phyloP scores from a whole-genome alignment of 106 monocot genomes.

The Platanthera guangdongensis region DNA sequence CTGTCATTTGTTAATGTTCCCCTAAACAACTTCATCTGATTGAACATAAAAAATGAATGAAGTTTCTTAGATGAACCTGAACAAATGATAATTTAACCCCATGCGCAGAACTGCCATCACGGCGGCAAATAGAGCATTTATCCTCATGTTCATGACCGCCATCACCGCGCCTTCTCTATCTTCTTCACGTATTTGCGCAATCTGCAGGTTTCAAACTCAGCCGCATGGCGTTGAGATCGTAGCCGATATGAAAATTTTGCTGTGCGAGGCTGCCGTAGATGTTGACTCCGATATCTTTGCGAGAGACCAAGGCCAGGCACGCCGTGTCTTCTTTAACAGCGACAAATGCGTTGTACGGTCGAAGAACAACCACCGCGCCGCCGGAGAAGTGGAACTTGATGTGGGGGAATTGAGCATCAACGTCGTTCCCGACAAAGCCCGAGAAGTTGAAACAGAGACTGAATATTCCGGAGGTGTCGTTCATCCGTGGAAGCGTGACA shows the following conservation, averaged over 20 bases:
- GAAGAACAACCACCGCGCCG: conserved; percentile 14
- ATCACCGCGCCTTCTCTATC: too few species aligned
- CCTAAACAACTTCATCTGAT: too few species aligned
- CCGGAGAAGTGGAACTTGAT: conserved; percentile 14
- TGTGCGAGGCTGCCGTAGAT: conserved; percentile 44
- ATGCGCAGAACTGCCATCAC: too few species aligned
- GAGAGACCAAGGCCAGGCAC: background rate
- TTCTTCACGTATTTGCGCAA: too few species aligned
- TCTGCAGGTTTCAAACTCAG: conserved; percentile 19
- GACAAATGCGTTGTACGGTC: conserved; percentile 12
- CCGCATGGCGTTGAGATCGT: conserved; percentile 18
- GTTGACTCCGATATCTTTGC: background rate
- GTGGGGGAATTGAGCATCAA: conserved; percentile 8
- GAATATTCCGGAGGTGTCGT: background rate
- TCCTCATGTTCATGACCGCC: too few species aligned
- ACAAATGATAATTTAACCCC: too few species aligned
- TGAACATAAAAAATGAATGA: too few species aligned
- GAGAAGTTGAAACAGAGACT: conserved; percentile 16
- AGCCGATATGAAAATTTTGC: conserved; percentile 36
- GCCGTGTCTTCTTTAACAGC: background rate
- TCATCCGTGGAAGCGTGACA: conserved; percentile 5
- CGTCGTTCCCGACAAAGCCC: too few species aligned
- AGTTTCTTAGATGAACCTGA: too few species aligned
- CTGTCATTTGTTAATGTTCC: too few species aligned
- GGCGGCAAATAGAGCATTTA: too few species aligned